Conservation (phyloP, 1,139 yeast species). For the Kurtzmaniella quercitrusa region DNA sequence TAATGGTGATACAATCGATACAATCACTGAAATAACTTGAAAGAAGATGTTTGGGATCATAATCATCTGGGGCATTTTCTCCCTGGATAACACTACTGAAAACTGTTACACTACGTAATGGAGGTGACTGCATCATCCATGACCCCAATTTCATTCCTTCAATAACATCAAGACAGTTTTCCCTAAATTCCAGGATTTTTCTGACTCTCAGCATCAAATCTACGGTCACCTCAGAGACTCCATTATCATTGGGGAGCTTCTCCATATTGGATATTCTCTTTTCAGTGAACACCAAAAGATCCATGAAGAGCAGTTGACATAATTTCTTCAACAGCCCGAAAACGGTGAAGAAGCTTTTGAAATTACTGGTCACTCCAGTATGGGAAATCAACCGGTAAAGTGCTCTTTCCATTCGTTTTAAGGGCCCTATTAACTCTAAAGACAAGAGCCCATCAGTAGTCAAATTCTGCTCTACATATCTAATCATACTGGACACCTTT, state of each 20-base stretch:
- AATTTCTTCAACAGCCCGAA: constrained; percentile 15
- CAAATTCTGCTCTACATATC: constrained; percentile 8
- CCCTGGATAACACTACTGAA: constrained; percentile 42
- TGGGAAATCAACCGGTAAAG: constrained; percentile 17
- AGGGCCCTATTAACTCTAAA: constrained; percentile 39
- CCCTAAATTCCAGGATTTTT: constrained; percentile 58
- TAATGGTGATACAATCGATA: constrained; percentile 66
- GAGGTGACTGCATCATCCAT: constrained; percentile 62
- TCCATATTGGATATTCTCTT: constrained; percentile 40
- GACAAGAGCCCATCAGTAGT: constrained; percentile 28
- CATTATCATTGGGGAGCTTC: constrained; percentile 53
- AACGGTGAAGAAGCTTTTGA: constrained; percentile 28
- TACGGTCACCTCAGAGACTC: constrained; percentile 66
- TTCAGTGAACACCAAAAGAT: constrained; percentile 55
- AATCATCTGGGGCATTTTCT: constrained; percentile 24
- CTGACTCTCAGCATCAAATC: constrained; percentile 62
- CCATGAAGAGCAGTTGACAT: constrained; percentile 45
- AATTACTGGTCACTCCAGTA: constrained; percentile 6
- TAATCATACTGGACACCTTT: constrained; percentile 11
- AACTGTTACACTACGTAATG: constrained; percentile 46
- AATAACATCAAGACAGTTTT: constrained; percentile 52
- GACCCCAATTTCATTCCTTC: constrained; percentile 50
- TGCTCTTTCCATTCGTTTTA: constrained; percentile 32
- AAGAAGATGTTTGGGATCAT: constrained; percentile 45
- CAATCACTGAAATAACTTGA: constrained; percentile 70